A percentile compares a stretch with the other conserved stretches of the same genome.
phyloP scores from a whole-genome alignment of 257 asterid species.

The Rubia yunnanensis region DNA sequence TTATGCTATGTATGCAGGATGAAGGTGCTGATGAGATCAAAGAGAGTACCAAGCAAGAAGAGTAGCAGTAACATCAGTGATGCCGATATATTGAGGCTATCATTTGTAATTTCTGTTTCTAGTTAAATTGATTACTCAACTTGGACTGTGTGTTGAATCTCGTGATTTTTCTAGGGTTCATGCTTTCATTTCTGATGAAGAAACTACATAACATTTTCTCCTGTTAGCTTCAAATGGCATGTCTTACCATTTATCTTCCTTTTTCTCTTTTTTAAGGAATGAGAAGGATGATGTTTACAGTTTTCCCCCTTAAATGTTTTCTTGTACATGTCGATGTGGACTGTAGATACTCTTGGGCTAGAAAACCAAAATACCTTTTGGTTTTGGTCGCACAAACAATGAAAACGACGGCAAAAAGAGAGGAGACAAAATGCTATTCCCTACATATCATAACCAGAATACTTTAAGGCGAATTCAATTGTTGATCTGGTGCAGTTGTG shows the following conservation, averaged over 20 bases:
- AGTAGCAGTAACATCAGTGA: slow-evolving; percentile 17
- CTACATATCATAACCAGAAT: no score
- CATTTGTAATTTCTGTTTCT: background rate
- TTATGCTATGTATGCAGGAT: slow-evolving; percentile 11
- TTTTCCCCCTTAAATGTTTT: background rate
- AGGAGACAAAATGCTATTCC: no score
- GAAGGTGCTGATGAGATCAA: slow-evolving; percentile 27
- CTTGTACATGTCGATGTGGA: no score
- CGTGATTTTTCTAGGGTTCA: slow-evolving; percentile 2
- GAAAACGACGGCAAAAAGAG: no score
- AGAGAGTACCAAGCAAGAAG: slow-evolving; percentile 22
- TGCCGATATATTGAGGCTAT: background rate
- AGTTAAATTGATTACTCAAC: background rate
- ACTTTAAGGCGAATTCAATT: no score
- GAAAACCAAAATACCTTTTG: no score
- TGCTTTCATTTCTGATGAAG: slow-evolving; percentile 6
- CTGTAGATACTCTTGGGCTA: no score
- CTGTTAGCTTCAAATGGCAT: slow-evolving; percentile 4
- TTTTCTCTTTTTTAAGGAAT: background rate
- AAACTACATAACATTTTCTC: background rate
- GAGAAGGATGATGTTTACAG: background rate
- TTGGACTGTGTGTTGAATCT: background rate
- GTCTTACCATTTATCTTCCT: background rate
- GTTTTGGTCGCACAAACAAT: no score
- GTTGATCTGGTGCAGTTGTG: no score